Base-by-base conservation (phyloP, 2,329 filamentous ascomycete species). In the Ophiobolus disseminans region DNA sequence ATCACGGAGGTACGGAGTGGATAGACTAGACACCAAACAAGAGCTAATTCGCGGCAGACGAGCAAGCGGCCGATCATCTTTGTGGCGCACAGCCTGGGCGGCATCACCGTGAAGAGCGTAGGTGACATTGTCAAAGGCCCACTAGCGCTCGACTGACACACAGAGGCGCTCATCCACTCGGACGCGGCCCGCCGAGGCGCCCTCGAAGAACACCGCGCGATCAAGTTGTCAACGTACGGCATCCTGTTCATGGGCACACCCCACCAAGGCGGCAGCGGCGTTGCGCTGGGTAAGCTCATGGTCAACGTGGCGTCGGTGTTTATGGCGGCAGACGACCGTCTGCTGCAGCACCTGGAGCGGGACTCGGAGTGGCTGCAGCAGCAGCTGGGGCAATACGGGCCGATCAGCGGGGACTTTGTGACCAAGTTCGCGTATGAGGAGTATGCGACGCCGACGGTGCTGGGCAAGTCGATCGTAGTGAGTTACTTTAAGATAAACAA, bases 221-320 rank as follows among this genome's bases (percentile, higher is more conserved):
- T 74, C 47, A 69, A 70, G 47, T 38, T 57, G 23, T 75, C 67
- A 17, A 76, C 70, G 40, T 70, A 73, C 55, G 70, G 72, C 7
- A 69, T 75, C 51, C 42, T 76, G 9, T 75, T 76, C 55, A 68
- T 75, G 52, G 72, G 72, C 20, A 76, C 72, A 17, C 73, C 70
- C 32, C 69, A 75, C 55, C 61, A 73, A 50, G 73, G 71, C 43
- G 66, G 69, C 36, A 65, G 60, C 35, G 66, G 69, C 22, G 68
- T 70, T 8, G 35, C 50, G 50, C 48, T 66, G 2, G 66, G 66
- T 23, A 59, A 53, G 47, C 40, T 68, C 13, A 48, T 72, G 14
- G 56, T 64, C 4, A 71, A 72, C 50, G 53, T 73, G 5, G 66
- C 68, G 13, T 75, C 71, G 26, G 60, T 75, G 3, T 68, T 69